Percentiles rank a stretch among this genome's conserved stretches.
phyloP scores from a whole-genome alignment of 2,329 filamentous ascomycete genomes.

The Coniochaeta prunicola region DNA sequence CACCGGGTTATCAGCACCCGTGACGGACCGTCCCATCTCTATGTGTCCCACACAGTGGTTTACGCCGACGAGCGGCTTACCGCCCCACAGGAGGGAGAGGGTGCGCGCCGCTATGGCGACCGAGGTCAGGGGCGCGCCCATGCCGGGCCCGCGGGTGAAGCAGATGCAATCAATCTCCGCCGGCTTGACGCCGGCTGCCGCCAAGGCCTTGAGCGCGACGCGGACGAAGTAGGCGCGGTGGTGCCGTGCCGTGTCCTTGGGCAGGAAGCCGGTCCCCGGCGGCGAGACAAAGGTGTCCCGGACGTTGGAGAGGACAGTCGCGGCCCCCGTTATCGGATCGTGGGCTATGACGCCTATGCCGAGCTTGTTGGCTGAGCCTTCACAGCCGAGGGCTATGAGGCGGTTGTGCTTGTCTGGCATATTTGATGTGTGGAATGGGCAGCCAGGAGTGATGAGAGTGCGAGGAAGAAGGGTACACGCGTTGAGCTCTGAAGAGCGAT shows the following conservation, averaged over 20 bases:
- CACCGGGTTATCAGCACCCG: slow-evolving; percentile 82
- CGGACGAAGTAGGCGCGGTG: slow-evolving; percentile 79
- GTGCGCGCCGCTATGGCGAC: slow-evolving; percentile 82
- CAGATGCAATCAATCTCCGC: slow-evolving; percentile 82
- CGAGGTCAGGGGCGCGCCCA: slow-evolving; percentile 86
- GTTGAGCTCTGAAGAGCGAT: not conserved
- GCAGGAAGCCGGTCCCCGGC: slow-evolving; percentile 88
- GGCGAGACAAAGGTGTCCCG: slow-evolving; percentile 90
- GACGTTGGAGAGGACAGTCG: slow-evolving; percentile 81
- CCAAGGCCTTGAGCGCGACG: slow-evolving; percentile 73
- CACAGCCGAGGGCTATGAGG: slow-evolving; percentile 54
- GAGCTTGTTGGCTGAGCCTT: slow-evolving; percentile 97
- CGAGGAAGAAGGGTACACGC: not conserved
- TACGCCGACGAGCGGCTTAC: slow-evolving; percentile 81
- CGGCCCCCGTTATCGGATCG: slow-evolving; percentile 38
- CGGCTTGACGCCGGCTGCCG: slow-evolving; percentile 54
- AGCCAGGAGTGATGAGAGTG: not conserved
- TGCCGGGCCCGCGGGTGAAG: slow-evolving; percentile 92
- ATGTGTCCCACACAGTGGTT: slow-evolving; percentile 99
- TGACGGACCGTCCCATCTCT: slow-evolving; percentile 95
- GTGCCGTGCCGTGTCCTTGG: slow-evolving; percentile 91
- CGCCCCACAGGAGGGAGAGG: slow-evolving; percentile 72
- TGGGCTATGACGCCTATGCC: slow-evolving; percentile 90
- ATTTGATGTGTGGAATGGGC: slow-evolving; percentile 5
- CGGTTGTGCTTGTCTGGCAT: slow-evolving; percentile 25